A percentile compares a stretch with the other conserved stretches of the same genome.
Evolutionary conservation across 306 rosid genomes (phyloP).

Genomic region (Cicer yamashitae): DNA sequence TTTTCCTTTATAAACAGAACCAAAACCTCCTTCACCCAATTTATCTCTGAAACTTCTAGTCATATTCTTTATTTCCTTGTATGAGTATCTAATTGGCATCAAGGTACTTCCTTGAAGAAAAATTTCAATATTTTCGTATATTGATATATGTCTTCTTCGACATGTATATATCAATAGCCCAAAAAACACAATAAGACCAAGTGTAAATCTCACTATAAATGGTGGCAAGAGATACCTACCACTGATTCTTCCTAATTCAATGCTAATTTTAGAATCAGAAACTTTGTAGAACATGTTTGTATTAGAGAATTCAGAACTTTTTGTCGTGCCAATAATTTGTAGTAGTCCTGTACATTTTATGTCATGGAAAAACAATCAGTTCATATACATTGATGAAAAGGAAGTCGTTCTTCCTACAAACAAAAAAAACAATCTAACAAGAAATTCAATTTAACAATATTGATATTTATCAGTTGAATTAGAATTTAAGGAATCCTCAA

Average conservation of each 20-base stretch:
- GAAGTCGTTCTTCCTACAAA: too few species aligned
- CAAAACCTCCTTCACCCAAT: conserved; percentile 4
- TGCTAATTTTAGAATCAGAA: neutral
- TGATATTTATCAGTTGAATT: too few species aligned
- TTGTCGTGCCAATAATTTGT: too few species aligned
- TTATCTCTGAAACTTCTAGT: neutral
- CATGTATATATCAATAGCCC: neutral
- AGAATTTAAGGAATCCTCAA: too few species aligned
- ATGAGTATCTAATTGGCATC: neutral
- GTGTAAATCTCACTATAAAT: neutral
- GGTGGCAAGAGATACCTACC: neutral
- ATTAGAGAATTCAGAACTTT: too few species aligned
- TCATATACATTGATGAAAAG: too few species aligned
- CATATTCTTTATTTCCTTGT: neutral
- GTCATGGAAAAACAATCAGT: too few species aligned
- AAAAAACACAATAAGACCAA: neutral
- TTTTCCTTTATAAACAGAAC: neutral
- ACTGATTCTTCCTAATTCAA: neutral
- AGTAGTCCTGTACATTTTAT: too few species aligned
- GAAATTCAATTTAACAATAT: too few species aligned
- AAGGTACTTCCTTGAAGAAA: neutral
- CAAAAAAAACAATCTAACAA: too few species aligned
- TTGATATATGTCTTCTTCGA: neutral
- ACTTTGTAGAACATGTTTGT: too few species aligned
- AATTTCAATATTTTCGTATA: neutral